Evolutionary conservation across 2,329 filamentous ascomycete genomes (phyloP).

Genomic region (Beauveria rudraprayagi): DNA sequence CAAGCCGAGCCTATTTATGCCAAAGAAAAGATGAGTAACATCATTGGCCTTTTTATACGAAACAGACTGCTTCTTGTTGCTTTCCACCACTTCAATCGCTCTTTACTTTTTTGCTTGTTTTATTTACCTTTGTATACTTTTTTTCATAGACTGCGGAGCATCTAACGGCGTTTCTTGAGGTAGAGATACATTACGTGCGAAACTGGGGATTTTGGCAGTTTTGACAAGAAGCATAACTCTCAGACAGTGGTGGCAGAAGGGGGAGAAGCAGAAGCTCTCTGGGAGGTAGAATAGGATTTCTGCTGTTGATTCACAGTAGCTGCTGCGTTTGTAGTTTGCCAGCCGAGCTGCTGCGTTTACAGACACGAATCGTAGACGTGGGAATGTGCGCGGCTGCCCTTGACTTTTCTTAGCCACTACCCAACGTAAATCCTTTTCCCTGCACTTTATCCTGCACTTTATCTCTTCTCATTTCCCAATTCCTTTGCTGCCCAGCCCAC

Average conservation of each 20-base stretch:
- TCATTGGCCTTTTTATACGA: not conserved
- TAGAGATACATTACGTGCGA: not conserved
- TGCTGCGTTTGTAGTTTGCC: not conserved
- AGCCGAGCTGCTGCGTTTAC: not conserved
- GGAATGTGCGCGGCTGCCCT: not conserved
- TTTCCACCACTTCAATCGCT: not conserved
- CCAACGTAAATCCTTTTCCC: not conserved
- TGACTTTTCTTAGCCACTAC: not conserved
- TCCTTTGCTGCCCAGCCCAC: not conserved
- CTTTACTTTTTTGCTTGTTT: not conserved
- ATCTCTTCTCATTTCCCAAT: not conserved
- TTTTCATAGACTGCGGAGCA: not conserved
- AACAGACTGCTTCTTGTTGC: not conserved
- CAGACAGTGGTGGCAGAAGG: not conserved
- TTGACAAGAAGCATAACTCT: not conserved
- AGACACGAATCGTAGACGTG: not conserved
- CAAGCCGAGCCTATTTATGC: constrained; percentile 38
- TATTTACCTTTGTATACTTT: not conserved
- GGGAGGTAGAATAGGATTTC: not conserved
- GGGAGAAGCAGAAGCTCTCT: not conserved
- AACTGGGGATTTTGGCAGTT: not conserved
- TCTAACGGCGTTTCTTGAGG: not conserved
- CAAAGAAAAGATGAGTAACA: constrained; percentile 24
- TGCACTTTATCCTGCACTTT: not conserved
- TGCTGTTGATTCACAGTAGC: not conserved